These are phyloP conservation scores for Wallacemonas collosoma DNA, from an alignment of 208 protist genomes.

Conservation along the genomic window DNA sequence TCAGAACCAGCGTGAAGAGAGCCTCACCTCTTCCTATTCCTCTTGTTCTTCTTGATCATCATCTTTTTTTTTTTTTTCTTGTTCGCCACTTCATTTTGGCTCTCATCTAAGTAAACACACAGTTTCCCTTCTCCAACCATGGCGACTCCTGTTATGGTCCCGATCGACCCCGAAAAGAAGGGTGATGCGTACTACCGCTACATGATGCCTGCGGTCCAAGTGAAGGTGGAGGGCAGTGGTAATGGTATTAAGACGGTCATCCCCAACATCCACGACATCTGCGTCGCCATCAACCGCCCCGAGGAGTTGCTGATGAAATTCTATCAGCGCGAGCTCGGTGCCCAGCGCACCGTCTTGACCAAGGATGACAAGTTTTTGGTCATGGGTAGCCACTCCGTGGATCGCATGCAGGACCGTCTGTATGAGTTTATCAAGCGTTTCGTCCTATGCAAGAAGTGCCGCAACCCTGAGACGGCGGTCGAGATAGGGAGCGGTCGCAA, in stretches of 20 bases:
- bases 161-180: conserved; percentile 89
- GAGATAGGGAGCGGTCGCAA: conserved; percentile 62
- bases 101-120: conserved; percentile 17
- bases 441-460: conserved; percentile 89
- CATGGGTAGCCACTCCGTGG: conserved; percentile 78
- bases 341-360: conserved; percentile 69
- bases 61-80: conserved; percentile 13
- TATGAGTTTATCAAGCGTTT: conserved; percentile 87
- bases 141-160: conserved; percentile 65
- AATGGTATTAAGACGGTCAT: conserved; percentile 96
- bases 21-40: neutral
- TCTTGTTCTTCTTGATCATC: neutral
- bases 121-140: conserved; percentile 30
- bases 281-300: conserved; percentile 83
- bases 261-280: conserved; percentile 93
- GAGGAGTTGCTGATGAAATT: conserved; percentile 91
- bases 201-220: conserved; percentile 92
- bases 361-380: conserved; percentile 91
- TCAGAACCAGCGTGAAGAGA: neutral
- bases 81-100: conserved; percentile 1
- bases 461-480: conserved; percentile 86
- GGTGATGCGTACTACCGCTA: conserved; percentile 94
- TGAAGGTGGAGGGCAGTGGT: conserved; percentile 93
- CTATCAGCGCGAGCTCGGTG: conserved; percentile 87
- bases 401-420: conserved; percentile 83